phyloP scores from a whole-genome alignment of 1,284 basidiomycete species.

The Volvariella volvacea region DNA sequence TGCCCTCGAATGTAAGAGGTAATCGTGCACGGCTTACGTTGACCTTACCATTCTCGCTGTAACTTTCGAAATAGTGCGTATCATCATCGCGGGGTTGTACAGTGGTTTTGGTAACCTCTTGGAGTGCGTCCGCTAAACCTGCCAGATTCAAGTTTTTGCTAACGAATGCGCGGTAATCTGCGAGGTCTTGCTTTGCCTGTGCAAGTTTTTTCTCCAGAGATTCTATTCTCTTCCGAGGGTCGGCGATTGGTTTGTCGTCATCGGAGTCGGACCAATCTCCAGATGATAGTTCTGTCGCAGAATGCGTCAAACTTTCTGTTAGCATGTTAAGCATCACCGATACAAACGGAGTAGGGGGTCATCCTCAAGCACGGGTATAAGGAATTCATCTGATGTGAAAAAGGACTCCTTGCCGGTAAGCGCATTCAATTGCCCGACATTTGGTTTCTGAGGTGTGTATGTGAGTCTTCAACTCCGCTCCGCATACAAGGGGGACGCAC shows the following conservation, averaged over 20 bases:
- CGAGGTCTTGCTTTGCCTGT: constrained; percentile 44
- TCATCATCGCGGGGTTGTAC: constrained; percentile 67
- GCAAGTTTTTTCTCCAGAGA: constrained; percentile 48
- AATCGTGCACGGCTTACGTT: background rate
- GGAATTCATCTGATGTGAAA: constrained; percentile 69
- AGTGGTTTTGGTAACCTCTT: constrained; percentile 26
- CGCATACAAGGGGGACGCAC: constrained; percentile 17
- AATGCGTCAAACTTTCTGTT: constrained; percentile 1
- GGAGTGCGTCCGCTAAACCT: constrained; percentile 33
- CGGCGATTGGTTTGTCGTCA: constrained; percentile 25
- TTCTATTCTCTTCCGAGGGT: constrained; percentile 40
- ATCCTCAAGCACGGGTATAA: constrained; percentile 74
- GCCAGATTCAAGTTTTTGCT: constrained; percentile 41
- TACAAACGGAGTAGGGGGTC: constrained; percentile 84
- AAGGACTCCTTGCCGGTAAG: constrained; percentile 56
- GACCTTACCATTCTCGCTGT: constrained; percentile 79
- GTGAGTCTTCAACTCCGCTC: background rate
- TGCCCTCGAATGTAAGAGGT: background rate
- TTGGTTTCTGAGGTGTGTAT: constrained; percentile 13
- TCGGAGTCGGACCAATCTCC: constrained; percentile 75
- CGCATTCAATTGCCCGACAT: constrained; percentile 23
- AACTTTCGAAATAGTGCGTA: constrained; percentile 91
- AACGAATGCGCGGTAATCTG: constrained; percentile 54
- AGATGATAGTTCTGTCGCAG: constrained; percentile 23
- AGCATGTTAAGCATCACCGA: constrained; percentile 2